Evolutionary conservation across 2,329 filamentous ascomycete genomes (phyloP).

Genomic region (Fusarium zealandicum): DNA sequence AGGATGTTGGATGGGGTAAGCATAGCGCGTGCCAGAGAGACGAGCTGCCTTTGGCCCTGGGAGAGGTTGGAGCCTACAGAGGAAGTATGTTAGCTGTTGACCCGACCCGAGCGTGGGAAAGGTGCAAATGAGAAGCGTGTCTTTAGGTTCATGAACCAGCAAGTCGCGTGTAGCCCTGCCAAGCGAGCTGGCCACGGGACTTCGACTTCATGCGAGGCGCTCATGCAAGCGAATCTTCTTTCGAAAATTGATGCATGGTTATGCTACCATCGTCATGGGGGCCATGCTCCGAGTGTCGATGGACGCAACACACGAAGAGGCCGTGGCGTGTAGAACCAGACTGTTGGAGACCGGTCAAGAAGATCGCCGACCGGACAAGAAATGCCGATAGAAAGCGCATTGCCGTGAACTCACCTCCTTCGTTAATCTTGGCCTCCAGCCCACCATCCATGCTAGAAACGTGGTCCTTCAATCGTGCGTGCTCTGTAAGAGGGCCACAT

Average conservation of each 20-base stretch:
- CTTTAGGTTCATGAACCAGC: constrained; percentile 3
- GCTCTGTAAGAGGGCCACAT: constrained; percentile 62
- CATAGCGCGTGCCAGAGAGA: constrained; percentile 91
- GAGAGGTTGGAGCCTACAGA: constrained; percentile 86
- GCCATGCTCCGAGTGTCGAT: constrained; percentile 18
- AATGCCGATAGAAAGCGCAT: constrained; percentile 39
- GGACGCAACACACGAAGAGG: constrained; percentile 19
- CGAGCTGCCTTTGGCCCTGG: constrained; percentile 90
- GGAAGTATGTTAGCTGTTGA: constrained; percentile 26
- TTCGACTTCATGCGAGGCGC: constrained; percentile 44
- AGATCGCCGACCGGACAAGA: constrained; percentile 23
- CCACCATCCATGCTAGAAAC: constrained; percentile 85
- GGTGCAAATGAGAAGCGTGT: constrained; percentile 12
- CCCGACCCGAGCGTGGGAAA: not conserved
- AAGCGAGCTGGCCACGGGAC: constrained; percentile 40
- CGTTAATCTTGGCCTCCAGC: constrained; percentile 87
- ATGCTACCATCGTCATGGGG: constrained; percentile 20
- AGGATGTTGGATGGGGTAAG: constrained; percentile 96
- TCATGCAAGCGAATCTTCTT: constrained; percentile 44
- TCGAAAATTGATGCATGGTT: constrained; percentile 23
- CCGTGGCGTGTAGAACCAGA: constrained; percentile 26
- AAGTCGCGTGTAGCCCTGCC: not conserved
- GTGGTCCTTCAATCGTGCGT: constrained; percentile 92
- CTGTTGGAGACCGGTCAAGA: constrained; percentile 24
- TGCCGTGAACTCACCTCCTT: constrained; percentile 76